These are phyloP conservation scores for Globisporangium orthogonon DNA, from an alignment of 352 stramenopile species.

Conservation along the genomic window DNA sequence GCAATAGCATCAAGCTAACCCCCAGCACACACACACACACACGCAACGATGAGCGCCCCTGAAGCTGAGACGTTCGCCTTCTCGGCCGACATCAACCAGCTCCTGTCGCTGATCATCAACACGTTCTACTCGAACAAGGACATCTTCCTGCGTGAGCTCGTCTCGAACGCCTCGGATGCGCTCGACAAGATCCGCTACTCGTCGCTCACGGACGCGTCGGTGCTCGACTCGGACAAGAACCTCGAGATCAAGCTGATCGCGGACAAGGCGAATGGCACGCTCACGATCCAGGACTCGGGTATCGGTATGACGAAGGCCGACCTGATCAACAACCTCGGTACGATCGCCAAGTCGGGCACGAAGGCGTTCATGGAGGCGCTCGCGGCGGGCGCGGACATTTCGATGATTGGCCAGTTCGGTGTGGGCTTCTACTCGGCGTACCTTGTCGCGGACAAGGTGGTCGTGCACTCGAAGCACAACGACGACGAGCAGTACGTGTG, in stretches of 20 bases:
- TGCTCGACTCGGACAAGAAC: slow-evolving; percentile 96
- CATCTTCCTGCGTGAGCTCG: slow-evolving; percentile 96
- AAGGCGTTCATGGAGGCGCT: slow-evolving; percentile 99
- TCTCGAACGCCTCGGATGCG: slow-evolving; percentile 95
- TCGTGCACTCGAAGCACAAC: slow-evolving; percentile 99
- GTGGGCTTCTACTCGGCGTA: slow-evolving; percentile 99
- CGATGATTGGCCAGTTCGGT: slow-evolving; percentile 99
- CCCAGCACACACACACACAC: background rate
- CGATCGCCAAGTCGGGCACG: slow-evolving; percentile 99
- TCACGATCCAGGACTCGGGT: slow-evolving; percentile 98
- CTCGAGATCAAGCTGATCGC: slow-evolving; percentile 99
- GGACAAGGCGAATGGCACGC: slow-evolving; percentile 99
- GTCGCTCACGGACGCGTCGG: slow-evolving; percentile 93
- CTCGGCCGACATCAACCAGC: slow-evolving; percentile 99
- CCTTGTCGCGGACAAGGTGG: slow-evolving; percentile 98
- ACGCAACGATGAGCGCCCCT: slow-evolving; percentile 59
- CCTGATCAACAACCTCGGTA: slow-evolving; percentile 99
- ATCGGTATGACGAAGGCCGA: slow-evolving; percentile 99
- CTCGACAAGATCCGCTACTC: slow-evolving; percentile 98
- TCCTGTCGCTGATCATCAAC: slow-evolving; percentile 97
- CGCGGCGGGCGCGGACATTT: slow-evolving; percentile 96
- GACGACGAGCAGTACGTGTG: slow-evolving; percentile 98
- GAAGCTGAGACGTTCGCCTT: slow-evolving; percentile 99
- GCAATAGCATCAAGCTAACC: slow-evolving; percentile 17
- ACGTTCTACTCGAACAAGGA: slow-evolving; percentile 99